These are phyloP conservation scores for Calonectria leucothoes DNA, from an alignment of 2,329 filamentous ascomycete genomes.

Conservation along the genomic window DNA sequence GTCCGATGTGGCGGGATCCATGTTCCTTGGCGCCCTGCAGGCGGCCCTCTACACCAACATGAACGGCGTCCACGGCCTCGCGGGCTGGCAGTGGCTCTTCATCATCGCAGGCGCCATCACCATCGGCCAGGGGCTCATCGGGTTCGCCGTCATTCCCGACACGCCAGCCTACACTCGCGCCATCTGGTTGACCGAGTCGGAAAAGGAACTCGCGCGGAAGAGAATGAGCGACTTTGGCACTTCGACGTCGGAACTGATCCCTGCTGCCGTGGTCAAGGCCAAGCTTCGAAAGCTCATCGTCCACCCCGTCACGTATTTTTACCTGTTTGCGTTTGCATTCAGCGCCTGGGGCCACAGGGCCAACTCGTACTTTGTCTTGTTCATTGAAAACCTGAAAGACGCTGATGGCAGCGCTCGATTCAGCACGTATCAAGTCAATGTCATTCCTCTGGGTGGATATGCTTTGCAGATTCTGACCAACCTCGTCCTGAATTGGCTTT, in stretches of 20 bases:
- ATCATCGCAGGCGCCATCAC: slow-evolving; percentile 58
- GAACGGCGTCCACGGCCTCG: slow-evolving; percentile 52
- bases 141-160: slow-evolving; percentile 52
- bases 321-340: slow-evolving; percentile 44
- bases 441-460: slow-evolving; percentile 45
- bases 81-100: slow-evolving; percentile 60
- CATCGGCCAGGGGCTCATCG: slow-evolving; percentile 52
- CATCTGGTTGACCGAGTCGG: slow-evolving; percentile 43
- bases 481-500: slow-evolving; percentile 48
- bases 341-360: slow-evolving; percentile 46
- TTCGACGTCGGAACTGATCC: slow-evolving; percentile 44
- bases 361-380: slow-evolving; percentile 50
- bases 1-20: slow-evolving; percentile 55
- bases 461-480: slow-evolving; percentile 50
- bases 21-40: slow-evolving; percentile 58
- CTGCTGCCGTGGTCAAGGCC: slow-evolving; percentile 32
- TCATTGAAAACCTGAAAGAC: slow-evolving; percentile 42
- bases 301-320: slow-evolving; percentile 47
- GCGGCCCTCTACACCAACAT: slow-evolving; percentile 55
- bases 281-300: slow-evolving; percentile 43
- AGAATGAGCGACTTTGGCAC: slow-evolving; percentile 45
- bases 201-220: slow-evolving; percentile 40
- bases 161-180: slow-evolving; percentile 45
- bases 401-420: slow-evolving; percentile 40
- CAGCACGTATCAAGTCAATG: slow-evolving; percentile 47